Percentiles rank a stretch among this genome's conserved stretches.
Evolutionary conservation across 345 rosid genomes (phyloP).

Genomic region (Iberis pinnata): DNA sequence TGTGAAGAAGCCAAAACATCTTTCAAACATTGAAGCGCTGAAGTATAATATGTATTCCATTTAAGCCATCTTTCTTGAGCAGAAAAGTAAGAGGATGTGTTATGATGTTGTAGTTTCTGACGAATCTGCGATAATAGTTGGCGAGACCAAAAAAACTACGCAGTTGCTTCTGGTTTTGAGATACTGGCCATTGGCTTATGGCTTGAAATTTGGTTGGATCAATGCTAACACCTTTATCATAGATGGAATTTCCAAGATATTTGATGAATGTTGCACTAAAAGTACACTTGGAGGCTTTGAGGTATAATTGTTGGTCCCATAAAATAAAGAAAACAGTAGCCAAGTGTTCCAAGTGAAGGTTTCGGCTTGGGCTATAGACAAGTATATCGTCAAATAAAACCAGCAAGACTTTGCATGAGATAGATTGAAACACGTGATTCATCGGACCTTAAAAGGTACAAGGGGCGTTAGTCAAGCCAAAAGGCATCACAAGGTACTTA

Average conservation of each 20-base stretch:
- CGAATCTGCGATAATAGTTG: too few relatives aligned
- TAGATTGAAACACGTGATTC: not conserved
- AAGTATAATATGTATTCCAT: not conserved
- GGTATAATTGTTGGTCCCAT: not conserved
- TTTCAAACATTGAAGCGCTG: not conserved
- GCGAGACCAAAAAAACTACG: not conserved
- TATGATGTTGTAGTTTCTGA: not conserved
- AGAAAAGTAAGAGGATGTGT: not conserved
- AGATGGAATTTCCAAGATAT: not conserved
- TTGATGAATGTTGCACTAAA: not conserved
- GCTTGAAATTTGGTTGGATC: not conserved
- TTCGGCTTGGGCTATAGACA: not conserved
- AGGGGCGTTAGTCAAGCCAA: not conserved
- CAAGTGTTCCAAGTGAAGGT: not conserved
- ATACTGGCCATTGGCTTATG: not conserved
- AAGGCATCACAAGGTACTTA: not conserved
- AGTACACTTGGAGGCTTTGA: not conserved
- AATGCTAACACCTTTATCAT: not conserved
- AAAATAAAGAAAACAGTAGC: not conserved
- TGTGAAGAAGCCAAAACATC: not conserved
- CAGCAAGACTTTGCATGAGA: not conserved
- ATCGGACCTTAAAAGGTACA: not conserved
- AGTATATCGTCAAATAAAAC: not conserved
- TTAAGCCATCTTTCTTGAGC: not conserved
- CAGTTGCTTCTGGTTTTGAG: not conserved